phyloP scores from a whole-genome alignment of 176 grass and related monocot genomes.

The Ensete glaucum region DNA sequence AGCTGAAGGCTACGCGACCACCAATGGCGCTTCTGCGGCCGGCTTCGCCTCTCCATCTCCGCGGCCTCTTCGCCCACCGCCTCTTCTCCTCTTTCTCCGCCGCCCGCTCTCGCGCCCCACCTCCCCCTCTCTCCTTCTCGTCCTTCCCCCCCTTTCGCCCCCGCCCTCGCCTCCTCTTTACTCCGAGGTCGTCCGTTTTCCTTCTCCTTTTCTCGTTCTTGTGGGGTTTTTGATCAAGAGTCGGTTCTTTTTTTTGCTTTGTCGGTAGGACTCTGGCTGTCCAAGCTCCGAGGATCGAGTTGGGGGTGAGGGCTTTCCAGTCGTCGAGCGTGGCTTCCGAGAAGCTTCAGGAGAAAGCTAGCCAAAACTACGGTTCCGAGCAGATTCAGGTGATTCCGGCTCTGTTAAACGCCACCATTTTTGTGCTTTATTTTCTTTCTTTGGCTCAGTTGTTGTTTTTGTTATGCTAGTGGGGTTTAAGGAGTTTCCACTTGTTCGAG shows the following conservation, averaged over 20 bases:
- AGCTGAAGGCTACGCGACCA: neutral
- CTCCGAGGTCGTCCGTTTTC: slow-evolving; percentile 34
- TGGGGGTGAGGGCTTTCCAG: slow-evolving; percentile 56
- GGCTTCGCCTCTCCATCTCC: slow-evolving; percentile 31
- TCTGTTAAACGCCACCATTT: neutral
- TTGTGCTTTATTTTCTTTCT: neutral
- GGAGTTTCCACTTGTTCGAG: neutral
- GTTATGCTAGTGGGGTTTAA: neutral
- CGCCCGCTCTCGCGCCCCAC: slow-evolving; percentile 13
- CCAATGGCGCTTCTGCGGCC: slow-evolving; percentile 59
- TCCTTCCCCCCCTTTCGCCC: neutral
- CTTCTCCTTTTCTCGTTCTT: neutral
- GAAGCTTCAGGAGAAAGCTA: slow-evolving; percentile 51
- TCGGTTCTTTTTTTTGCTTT: neutral
- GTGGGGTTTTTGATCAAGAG: neutral
- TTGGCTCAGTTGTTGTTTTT: neutral
- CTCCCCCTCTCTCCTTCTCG: slow-evolving; percentile 13
- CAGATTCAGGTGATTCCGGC: slow-evolving; percentile 69
- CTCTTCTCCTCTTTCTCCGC: slow-evolving; percentile 34
- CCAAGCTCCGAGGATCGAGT: slow-evolving; percentile 16
- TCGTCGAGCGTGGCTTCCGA: slow-evolving; percentile 54
- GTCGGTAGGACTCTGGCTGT: slow-evolving; percentile 16
- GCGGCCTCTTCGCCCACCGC: slow-evolving; percentile 41
- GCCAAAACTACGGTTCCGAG: slow-evolving; percentile 55
- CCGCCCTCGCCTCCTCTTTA: slow-evolving; percentile 20